phyloP scores from a whole-genome alignment of 345 rosid species.

The Xanthoceras sorbifolium region DNA sequence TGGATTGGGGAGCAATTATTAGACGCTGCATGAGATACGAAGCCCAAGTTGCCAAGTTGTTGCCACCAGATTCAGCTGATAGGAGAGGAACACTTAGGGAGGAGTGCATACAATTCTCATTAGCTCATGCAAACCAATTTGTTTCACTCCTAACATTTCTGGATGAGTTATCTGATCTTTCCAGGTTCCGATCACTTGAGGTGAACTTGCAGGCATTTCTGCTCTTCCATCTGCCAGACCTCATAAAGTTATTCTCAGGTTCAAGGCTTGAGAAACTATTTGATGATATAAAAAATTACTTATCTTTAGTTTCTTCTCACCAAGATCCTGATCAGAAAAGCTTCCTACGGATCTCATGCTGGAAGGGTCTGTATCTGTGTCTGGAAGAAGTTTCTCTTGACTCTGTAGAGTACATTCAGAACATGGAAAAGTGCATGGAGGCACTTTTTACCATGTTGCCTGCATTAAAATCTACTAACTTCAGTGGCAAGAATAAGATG shows the following conservation, averaged over 20 bases:
- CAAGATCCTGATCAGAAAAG: slow-evolving; percentile 50
- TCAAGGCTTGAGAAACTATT: slow-evolving; percentile 79
- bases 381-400: slow-evolving; percentile 67
- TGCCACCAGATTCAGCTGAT: slow-evolving; percentile 38
- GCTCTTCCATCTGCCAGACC: slow-evolving; percentile 59
- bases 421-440: slow-evolving; percentile 67
- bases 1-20: slow-evolving; percentile 81
- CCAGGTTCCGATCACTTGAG: slow-evolving; percentile 79
- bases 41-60: slow-evolving; percentile 37
- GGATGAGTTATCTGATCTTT: slow-evolving; percentile 72
- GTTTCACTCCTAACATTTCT: slow-evolving; percentile 67
- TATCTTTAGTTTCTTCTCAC: slow-evolving; percentile 46
- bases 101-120: slow-evolving; percentile 65
- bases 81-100: slow-evolving; percentile 55
- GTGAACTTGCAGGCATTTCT: slow-evolving; percentile 62
- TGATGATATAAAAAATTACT: slow-evolving; percentile 55
- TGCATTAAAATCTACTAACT: slow-evolving; percentile 34
- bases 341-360: slow-evolving; percentile 61
- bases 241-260: slow-evolving; percentile 68
- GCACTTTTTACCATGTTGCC: slow-evolving; percentile 67
- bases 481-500: slow-evolving; percentile 28
- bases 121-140: slow-evolving; percentile 71
- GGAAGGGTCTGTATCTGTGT: slow-evolving; percentile 79
- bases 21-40: slow-evolving; percentile 87
- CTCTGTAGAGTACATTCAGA: slow-evolving; percentile 49